Base-by-base conservation (phyloP, 768 basidiomycete genomes). In the Paxillus ammoniavirescens region DNA sequence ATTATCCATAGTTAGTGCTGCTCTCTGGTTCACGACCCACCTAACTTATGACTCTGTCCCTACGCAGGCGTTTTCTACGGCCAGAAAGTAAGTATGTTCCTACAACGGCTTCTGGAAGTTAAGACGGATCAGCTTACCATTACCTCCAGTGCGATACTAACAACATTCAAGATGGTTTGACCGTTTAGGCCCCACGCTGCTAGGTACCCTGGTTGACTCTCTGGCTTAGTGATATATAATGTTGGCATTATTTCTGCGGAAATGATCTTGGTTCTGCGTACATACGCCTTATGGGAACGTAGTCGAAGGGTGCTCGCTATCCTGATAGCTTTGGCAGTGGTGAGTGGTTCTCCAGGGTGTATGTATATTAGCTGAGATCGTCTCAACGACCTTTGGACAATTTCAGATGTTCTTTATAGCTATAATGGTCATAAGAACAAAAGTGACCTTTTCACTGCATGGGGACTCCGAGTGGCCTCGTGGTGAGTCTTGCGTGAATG, bases 201-300 rank as follows among this genome's bases (percentile, higher is more conserved):
- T 13, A 21, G 17, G 21, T 36, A 10, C 23, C 3, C 28, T 42
- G 17, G 5, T 26, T 58, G 36, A 66, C 26, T 17, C 26, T 13
- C 13, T 17, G 9, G 12, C 17, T 40, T 36, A 66, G 61, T 23
- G 17, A 26, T 57, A 3, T 67, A 56, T 42, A 55, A 2, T 21
- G 45, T 46, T 12, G 56, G 63, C 18, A 36, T 62, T 15, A 15
- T 67, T 13, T 48, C 52, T 13, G 42, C 61, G 0, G 58, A 59
- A 50, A 56, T 44, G 6, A 54, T 66, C 18, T 56, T 66, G 47
- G 65, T 67, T 21, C 45, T 67, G 2, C 65, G 65, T 26, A 67
- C 65, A 17, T 67, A 63, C n/a, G 63, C 65, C 30, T 42, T 66
- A 44, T 66, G 65, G 61, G 57, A 52, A 49, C 60, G 61, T 23